Conservation (phyloP, 305 asterid species). For the Fraxinus xanthoxyloides region DNA sequence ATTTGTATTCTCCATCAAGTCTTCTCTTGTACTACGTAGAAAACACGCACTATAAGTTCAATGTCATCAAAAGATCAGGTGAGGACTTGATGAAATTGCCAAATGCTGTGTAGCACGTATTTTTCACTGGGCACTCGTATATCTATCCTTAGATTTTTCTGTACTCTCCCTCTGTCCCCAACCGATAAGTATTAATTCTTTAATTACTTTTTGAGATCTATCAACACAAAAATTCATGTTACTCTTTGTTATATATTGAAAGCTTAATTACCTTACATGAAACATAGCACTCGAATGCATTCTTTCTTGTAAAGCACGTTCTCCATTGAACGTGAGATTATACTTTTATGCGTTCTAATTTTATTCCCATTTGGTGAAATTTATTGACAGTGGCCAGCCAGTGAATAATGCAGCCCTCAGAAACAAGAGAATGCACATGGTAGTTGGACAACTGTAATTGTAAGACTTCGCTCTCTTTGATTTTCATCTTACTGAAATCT, state of each 20-base stretch:
- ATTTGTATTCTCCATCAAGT: background rate
- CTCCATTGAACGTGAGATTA: background rate
- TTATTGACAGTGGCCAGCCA: conserved; percentile 65
- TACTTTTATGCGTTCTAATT: background rate
- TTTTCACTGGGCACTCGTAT: background rate
- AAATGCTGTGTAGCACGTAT: background rate
- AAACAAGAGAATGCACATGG: conserved; percentile 50
- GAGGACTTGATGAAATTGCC: background rate
- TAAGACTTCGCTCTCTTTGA: conserved; percentile 34
- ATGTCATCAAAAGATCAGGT: background rate
- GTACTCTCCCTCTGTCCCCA: background rate
- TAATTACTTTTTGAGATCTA: background rate
- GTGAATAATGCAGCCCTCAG: conserved; percentile 72
- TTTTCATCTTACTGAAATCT: background rate
- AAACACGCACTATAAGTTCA: background rate
- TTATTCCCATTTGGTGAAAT: background rate
- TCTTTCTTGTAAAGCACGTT: background rate
- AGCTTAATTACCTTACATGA: background rate
- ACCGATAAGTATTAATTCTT: background rate
- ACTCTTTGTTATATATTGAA: too few relatives aligned
- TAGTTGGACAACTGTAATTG: conserved; percentile 73
- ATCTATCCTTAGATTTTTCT: background rate
- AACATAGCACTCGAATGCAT: background rate
- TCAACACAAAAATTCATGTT: background rate
- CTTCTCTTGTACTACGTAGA: background rate